Evolutionary conservation across 2,329 filamentous ascomycete genomes (phyloP).

Genomic region (Coleophoma eucalyptorum): DNA sequence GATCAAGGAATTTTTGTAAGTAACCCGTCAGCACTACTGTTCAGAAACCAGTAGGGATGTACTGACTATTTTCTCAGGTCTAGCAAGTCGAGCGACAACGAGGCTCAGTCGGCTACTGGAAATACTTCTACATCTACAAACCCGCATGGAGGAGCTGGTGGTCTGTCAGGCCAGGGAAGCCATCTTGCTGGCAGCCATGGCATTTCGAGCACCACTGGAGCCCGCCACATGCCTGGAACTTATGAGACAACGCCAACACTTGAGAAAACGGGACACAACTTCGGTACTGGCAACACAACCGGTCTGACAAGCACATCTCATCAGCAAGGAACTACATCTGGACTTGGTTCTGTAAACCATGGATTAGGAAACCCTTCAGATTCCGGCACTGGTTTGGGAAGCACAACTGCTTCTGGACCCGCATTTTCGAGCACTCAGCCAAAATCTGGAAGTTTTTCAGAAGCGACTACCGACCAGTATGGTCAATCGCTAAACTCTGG

Average conservation of each 20-base stretch:
- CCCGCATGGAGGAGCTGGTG: background rate
- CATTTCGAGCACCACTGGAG: background rate
- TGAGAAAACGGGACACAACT: background rate
- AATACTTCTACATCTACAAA: background rate
- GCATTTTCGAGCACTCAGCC: too few species aligned
- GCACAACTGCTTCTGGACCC: too few species aligned
- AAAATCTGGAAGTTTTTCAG: too few species aligned
- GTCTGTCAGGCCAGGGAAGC: slow-evolving; percentile 1
- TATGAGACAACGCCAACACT: background rate
- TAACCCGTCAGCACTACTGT: background rate
- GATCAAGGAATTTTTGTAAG: slow-evolving; percentile 27
- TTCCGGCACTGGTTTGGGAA: background rate
- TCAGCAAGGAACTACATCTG: background rate
- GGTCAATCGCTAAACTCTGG: too few species aligned
- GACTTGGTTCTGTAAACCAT: too few species aligned
- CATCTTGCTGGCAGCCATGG: background rate
- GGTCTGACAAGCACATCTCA: too few species aligned
- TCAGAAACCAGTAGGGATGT: background rate
- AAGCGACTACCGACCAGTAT: too few species aligned
- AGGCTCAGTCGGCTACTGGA: slow-evolving; percentile 19
- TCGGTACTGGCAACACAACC: background rate
- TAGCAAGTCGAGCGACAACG: slow-evolving; percentile 19
- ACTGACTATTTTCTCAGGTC: slow-evolving; percentile 12
- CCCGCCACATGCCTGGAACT: background rate
- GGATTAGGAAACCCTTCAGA: background rate